A percentile compares a stretch with the other conserved stretches of the same genome.
Conservation (phyloP, 2,329 filamentous ascomycete genomes). For the Fusarium sp. region DNA sequence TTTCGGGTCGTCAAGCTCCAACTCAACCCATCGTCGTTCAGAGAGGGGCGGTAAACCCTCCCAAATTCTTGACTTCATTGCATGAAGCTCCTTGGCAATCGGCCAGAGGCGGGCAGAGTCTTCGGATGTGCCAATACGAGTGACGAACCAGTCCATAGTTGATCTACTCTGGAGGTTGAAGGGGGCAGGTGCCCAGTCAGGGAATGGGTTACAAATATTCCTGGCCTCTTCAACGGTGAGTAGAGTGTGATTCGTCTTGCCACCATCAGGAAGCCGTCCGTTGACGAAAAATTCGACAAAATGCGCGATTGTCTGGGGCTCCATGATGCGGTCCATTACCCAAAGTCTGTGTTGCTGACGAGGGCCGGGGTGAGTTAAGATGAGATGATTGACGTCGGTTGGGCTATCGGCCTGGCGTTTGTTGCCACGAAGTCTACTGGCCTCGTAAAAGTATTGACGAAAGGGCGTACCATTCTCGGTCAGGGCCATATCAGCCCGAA, state of each 20-base stretch:
- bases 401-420: conserved; percentile 6
- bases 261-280: conserved; percentile 21
- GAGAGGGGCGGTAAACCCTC: conserved; percentile 46
- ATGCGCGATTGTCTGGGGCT: conserved; percentile 36
- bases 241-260: conserved; percentile 10
- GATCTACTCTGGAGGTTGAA: conserved; percentile 13
- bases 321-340: conserved; percentile 40
- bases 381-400: not conserved
- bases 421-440: conserved; percentile 3
- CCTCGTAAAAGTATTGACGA: not conserved
- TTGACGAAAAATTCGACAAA: conserved; percentile 35
- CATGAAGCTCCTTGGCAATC: conserved; percentile 45
- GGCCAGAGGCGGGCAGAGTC: conserved; percentile 27
- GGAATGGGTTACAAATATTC: conserved; percentile 24
- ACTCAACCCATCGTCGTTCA: conserved; percentile 42
- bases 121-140: conserved; percentile 38
- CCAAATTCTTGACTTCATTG: conserved; percentile 48
- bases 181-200: conserved; percentile 43
- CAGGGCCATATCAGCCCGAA: conserved; percentile 18
- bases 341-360: conserved; percentile 23
- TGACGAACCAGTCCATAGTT: conserved; percentile 13
- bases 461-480: conserved; percentile 9
- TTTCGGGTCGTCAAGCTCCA: conserved; percentile 33
- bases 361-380: not conserved
- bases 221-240: conserved; percentile 8